Conservation (phyloP, 805 yeast genomes). For the Saccharomyces jurei region DNA sequence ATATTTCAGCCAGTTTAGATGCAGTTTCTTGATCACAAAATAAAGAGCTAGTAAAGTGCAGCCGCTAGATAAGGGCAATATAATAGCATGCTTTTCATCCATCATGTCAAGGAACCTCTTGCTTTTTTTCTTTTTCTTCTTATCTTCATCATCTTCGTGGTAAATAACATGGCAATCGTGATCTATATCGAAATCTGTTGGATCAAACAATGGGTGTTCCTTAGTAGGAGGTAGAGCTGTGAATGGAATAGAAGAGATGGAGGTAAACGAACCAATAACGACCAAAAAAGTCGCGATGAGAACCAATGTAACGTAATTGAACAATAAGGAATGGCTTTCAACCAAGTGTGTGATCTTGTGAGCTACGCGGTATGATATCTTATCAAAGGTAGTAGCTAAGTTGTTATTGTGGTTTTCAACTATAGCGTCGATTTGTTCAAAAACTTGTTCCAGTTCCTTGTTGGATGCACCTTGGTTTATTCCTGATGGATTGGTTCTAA, state of each 20-base stretch:
- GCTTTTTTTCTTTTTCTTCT: conserved; percentile 5
- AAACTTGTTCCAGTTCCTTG: conserved; percentile 6
- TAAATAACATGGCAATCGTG: conserved; percentile 13
- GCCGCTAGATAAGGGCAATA: conserved; percentile 41
- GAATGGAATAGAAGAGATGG: conserved; percentile 26
- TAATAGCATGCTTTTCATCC: conserved; percentile 29
- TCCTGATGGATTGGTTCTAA: not conserved
- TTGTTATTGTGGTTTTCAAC: conserved; percentile 2
- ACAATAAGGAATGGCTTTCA: conserved; percentile 1
- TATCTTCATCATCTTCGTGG: conserved; percentile 10
- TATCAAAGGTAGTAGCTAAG: conserved; percentile 1
- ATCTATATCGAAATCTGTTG: conserved; percentile 31
- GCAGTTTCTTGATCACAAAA: conserved; percentile 22
- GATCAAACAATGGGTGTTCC: conserved; percentile 36
- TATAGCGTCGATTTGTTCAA: conserved; percentile 4
- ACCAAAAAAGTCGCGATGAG: conserved; percentile 25
- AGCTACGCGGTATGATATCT: conserved; percentile 4
- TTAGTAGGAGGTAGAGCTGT: conserved; percentile 30
- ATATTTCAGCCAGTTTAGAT: conserved; percentile 24
- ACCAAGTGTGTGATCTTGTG: conserved; percentile 5
- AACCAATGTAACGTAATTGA: conserved; percentile 4
- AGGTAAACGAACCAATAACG: conserved; percentile 30
- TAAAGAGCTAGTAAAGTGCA: conserved; percentile 10
- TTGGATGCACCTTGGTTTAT: not conserved
- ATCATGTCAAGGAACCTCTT: conserved; percentile 1